Conservation (phyloP, 1,284 basidiomycete genomes). For the Stereum hirsutum region DNA sequence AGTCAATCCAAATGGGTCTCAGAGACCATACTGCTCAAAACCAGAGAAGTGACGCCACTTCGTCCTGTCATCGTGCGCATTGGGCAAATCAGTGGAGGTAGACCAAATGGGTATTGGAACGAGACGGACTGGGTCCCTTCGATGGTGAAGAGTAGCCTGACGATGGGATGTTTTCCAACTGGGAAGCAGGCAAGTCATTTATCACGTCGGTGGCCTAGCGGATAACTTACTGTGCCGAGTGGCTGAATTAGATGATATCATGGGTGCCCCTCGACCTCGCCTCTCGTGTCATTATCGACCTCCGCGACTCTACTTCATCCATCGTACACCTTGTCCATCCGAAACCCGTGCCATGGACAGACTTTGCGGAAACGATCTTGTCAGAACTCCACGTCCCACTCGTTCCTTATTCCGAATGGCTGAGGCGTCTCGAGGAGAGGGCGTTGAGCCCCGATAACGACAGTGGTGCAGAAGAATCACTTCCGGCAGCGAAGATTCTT, state of each 20-base stretch:
- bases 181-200: conserved; percentile 13
- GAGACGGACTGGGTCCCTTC: conserved; percentile 21
- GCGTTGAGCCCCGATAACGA: too few relatives aligned
- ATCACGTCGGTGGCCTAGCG: background rate
- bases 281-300: conserved; percentile 15
- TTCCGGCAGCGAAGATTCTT: too few relatives aligned
- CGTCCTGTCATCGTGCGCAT: conserved; percentile 17
- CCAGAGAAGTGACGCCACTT: conserved; percentile 16
- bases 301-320: conserved; percentile 5
- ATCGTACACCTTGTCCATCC: conserved; percentile 20
- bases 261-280: conserved; percentile 19
- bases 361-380: conserved; percentile 13
- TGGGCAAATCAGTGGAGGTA: conserved; percentile 19
- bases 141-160: conserved; percentile 16
- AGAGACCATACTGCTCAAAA: conserved; percentile 18
- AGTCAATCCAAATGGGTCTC: conserved; percentile 24
- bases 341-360: conserved; percentile 15
- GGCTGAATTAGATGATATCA: conserved; percentile 13
- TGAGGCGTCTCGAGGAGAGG: conserved; percentile 16
- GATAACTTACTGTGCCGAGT: too few relatives aligned
- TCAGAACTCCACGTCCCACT: conserved; percentile 15
- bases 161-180: conserved; percentile 17
- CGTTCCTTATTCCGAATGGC: conserved; percentile 21
- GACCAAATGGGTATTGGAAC: conserved; percentile 19
- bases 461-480: too few relatives aligned